A percentile compares a stretch with the other conserved stretches of the same genome.
phyloP scores from a whole-genome alignment of 2,329 filamentous ascomycete genomes.

The Phialocephala sp. region DNA sequence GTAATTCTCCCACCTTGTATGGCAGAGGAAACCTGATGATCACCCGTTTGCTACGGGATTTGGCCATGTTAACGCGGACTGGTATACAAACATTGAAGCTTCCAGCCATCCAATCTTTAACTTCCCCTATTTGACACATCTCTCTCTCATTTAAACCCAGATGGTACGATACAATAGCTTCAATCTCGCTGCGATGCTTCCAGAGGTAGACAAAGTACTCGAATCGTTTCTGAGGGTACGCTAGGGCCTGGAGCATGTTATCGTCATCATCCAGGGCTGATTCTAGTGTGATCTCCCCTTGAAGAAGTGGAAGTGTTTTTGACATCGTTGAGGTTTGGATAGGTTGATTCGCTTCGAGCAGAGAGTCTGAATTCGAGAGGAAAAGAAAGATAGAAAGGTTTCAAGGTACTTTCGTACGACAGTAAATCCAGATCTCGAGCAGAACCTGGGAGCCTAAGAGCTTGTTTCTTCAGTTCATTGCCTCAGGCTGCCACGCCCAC shows the following conservation, averaged over 20 bases:
- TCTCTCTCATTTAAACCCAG: slow-evolving; percentile 30
- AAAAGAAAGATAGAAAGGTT: no score
- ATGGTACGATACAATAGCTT: slow-evolving; percentile 40
- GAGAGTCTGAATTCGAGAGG: slow-evolving; percentile 14
- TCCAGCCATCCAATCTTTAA: slow-evolving; percentile 42
- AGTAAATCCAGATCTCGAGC: slow-evolving; percentile 6
- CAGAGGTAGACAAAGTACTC: slow-evolving; percentile 35
- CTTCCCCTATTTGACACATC: slow-evolving; percentile 32
- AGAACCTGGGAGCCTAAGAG: not conserved
- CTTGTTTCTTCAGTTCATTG: slow-evolving; percentile 11
- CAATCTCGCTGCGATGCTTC: slow-evolving; percentile 32
- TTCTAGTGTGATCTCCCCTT: slow-evolving; percentile 21
- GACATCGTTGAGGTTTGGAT: slow-evolving; percentile 15
- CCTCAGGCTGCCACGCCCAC: slow-evolving; percentile 16
- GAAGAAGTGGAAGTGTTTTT: slow-evolving; percentile 26
- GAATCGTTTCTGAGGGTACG: slow-evolving; percentile 27
- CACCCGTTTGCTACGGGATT: slow-evolving; percentile 21
- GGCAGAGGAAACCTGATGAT: slow-evolving; percentile 42
- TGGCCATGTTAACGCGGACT: slow-evolving; percentile 31
- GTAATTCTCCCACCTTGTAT: slow-evolving; percentile 46
- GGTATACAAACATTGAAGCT: slow-evolving; percentile 47
- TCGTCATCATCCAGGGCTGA: slow-evolving; percentile 8
- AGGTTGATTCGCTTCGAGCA: slow-evolving; percentile 14
- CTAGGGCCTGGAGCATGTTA: slow-evolving; percentile 24
- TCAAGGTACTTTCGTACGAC: slow-evolving; percentile 12